Evolutionary conservation across 345 rosid genomes (phyloP).

Genomic region (Combretum micranthum): DNA sequence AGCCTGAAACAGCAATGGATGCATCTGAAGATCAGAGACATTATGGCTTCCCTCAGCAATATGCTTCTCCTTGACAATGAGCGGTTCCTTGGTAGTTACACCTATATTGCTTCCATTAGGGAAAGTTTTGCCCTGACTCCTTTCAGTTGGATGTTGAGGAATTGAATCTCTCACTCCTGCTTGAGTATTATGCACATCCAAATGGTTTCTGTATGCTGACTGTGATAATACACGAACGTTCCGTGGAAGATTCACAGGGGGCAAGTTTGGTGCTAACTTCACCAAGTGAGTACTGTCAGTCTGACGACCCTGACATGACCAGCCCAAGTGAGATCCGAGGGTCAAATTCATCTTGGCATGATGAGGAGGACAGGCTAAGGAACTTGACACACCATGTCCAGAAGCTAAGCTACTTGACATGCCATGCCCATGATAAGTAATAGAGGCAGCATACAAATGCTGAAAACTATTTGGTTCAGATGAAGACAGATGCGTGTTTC

Average conservation of each 20-base stretch:
- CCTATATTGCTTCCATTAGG: too few relatives aligned
- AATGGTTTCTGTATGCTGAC: conserved; percentile 45
- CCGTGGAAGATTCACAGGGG: conserved; percentile 90
- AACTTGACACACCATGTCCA: conserved; percentile 17
- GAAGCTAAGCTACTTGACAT: conserved; percentile 12
- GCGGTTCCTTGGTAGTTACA: conserved; percentile 17
- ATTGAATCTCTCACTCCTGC: conserved; percentile 18
- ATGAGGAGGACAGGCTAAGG: conserved; percentile 16
- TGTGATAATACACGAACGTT: conserved; percentile 77
- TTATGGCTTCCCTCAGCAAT: conserved; percentile 32
- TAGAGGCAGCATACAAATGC: conserved; percentile 18
- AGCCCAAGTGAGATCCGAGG: conserved; percentile 32
- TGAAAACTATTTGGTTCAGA: conserved; percentile 11
- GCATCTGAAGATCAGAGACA: conserved; percentile 69
- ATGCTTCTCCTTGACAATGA: conserved; percentile 35
- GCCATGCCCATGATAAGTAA: conserved; percentile 13
- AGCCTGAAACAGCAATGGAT: conserved; percentile 77
- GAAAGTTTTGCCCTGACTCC: too few relatives aligned
- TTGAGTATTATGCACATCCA: conserved; percentile 28
- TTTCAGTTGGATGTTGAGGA: conserved; percentile 14
- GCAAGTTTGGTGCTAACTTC: conserved; percentile 89
- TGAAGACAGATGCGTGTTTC: conserved; percentile 28
- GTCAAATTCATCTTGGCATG: conserved; percentile 18
- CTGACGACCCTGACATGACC: conserved; percentile 41
- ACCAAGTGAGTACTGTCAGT: conserved; percentile 45